These are phyloP conservation scores for Noccaea caerulescens DNA, from an alignment of 345 rosid genomes.

Conservation along the genomic window DNA sequence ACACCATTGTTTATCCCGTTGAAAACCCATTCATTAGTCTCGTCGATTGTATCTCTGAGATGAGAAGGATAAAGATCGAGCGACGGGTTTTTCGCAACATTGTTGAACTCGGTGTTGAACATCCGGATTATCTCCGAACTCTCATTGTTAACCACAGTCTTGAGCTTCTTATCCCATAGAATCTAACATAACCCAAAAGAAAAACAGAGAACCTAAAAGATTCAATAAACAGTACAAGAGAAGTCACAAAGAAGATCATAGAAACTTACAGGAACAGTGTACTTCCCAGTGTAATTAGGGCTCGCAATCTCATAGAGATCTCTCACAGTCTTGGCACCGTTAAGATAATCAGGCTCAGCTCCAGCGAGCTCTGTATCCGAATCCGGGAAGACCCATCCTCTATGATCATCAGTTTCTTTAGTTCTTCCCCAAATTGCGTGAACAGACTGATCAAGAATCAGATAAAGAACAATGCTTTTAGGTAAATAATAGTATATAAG, in stretches of 20 bases:
- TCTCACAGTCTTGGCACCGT: constrained; percentile 74
- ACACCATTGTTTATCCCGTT: constrained; percentile 56
- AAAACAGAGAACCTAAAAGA: constrained; percentile 3
- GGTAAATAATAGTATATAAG: background rate
- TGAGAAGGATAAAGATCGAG: constrained; percentile 56
- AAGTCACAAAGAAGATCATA: constrained; percentile 18
- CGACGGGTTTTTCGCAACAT: constrained; percentile 50
- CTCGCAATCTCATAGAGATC: constrained; percentile 82
- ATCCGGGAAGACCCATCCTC: constrained; percentile 89
- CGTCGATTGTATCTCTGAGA: constrained; percentile 46
- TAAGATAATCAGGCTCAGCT: constrained; percentile 74
- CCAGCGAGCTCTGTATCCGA: constrained; percentile 68
- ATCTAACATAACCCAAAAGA: constrained; percentile 31
- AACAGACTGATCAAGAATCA: constrained; percentile 57
- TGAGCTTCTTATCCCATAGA: constrained; percentile 67
- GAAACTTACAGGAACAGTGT: constrained; percentile 84
- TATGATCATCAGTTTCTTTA: constrained; percentile 82
- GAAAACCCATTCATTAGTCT: constrained; percentile 61
- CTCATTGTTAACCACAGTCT: constrained; percentile 63
- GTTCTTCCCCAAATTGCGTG: constrained; percentile 85
- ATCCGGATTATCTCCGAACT: constrained; percentile 64
- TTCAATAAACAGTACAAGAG: constrained; percentile 7
- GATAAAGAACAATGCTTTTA: constrained; percentile 1
- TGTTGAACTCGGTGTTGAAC: constrained; percentile 57
- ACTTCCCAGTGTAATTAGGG: constrained; percentile 71